These are phyloP conservation scores for Bacterosira constricta DNA, from an alignment of 108 stramenopile species.

Conservation along the genomic window DNA sequence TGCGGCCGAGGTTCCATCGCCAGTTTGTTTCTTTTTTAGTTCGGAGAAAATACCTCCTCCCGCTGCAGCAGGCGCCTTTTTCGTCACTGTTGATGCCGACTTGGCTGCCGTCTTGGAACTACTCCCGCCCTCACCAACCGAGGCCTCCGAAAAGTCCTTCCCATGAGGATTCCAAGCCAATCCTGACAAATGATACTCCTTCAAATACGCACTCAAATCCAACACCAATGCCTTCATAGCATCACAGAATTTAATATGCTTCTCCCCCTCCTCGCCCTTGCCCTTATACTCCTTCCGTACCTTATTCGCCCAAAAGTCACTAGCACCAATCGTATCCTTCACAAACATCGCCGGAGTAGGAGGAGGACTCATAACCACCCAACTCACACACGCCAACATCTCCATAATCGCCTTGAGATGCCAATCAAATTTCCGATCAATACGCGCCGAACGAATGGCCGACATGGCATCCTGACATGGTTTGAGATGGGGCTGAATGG, in stretches of 20 bases:
- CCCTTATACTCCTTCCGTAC: conserved; percentile 92
- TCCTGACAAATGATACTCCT: conserved; percentile 90
- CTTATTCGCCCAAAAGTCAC: conserved; percentile 97
- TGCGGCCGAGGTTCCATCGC: conserved; percentile 84
- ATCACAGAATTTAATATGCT: conserved; percentile 90
- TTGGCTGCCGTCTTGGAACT: conserved; percentile 42
- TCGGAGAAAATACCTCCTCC: conserved; percentile 71
- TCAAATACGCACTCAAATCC: conserved; percentile 85
- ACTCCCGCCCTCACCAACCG: conserved; percentile 48
- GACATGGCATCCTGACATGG: conserved; percentile 67
- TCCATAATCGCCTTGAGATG: conserved; percentile 82
- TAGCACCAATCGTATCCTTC: conserved; percentile 84
- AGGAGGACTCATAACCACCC: conserved; percentile 73
- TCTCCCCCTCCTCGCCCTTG: conserved; percentile 75
- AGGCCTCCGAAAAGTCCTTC: conserved; percentile 74
- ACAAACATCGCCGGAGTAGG: conserved; percentile 71
- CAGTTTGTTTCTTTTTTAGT: conserved; percentile 65
- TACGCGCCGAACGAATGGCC: conserved; percentile 56
- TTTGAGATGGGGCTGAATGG: conserved; percentile 60
- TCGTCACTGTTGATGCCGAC: conserved; percentile 9
- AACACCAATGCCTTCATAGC: conserved; percentile 75
- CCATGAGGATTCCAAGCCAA: conserved; percentile 89
- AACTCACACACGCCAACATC: conserved; percentile 75
- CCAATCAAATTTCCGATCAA: conserved; percentile 78
- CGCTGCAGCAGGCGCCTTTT: conserved; percentile 37